These are phyloP conservation scores for Vicia villosa DNA, from an alignment of 306 rosid genomes.

Conservation along the genomic window DNA sequence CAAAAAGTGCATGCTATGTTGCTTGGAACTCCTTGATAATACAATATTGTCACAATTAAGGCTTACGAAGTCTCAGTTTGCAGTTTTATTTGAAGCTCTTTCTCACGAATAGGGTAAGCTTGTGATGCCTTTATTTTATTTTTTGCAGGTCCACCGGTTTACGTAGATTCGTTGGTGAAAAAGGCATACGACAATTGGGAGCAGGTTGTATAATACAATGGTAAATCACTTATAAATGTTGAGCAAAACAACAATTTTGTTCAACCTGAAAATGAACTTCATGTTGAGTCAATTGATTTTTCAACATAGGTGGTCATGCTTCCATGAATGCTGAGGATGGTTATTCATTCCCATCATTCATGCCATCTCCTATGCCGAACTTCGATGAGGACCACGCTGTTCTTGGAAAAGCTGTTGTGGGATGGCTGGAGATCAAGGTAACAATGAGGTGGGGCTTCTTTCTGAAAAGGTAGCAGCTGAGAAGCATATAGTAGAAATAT, in stretches of 20 bases:
- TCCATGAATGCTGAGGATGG: slow-evolving; percentile 66
- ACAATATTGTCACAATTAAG: slow-evolving; percentile 20
- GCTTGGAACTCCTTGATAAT: background rate
- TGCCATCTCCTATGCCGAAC: slow-evolving; percentile 71
- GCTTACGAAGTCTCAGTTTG: slow-evolving; percentile 20
- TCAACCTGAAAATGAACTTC: slow-evolving; percentile 58
- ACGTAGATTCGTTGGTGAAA: slow-evolving; percentile 91
- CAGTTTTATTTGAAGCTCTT: slow-evolving; percentile 28
- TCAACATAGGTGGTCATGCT: too few species aligned
- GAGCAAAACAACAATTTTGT: slow-evolving; percentile 49
- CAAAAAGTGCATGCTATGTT: too few species aligned
- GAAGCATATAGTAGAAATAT: too few species aligned
- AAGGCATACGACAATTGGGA: slow-evolving; percentile 97
- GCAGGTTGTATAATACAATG: slow-evolving; percentile 86
- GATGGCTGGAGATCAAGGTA: too few species aligned
- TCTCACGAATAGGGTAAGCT: slow-evolving; percentile 26
- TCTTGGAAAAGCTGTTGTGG: too few species aligned
- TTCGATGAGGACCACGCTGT: slow-evolving; percentile 78
- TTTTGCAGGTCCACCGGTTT: slow-evolving; percentile 67
- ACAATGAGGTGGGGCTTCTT: too few species aligned
- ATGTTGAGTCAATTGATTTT: slow-evolving; percentile 48
- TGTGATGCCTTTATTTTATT: slow-evolving; percentile 33
- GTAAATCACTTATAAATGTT: slow-evolving; percentile 70
- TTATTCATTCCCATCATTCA: slow-evolving; percentile 53
- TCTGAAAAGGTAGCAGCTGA: too few species aligned